Base-by-base conservation (phyloP, 176 grass and related monocot genomes). In the Zea luxurians region DNA sequence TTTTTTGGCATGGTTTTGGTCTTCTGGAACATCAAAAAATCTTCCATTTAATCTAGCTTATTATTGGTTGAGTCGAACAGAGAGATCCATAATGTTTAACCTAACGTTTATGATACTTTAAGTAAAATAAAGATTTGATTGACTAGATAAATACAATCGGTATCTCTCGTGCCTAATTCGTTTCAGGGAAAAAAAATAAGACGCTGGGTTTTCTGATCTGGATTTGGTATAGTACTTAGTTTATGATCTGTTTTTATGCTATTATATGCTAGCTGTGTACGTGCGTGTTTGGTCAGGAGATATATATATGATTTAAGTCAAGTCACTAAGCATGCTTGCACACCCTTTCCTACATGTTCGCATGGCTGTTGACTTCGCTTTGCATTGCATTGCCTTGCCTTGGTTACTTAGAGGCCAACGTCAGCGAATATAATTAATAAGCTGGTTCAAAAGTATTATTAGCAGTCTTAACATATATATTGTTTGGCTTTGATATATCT, bases 271-370 rank as follows among this genome's bases (percentile, higher is more conserved):
- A 38, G 2, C 37, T 38, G 37, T 2, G n/a, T n/a, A n/a, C n/a
- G n/a, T 27, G 27, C 27, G 27, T 27, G 38, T 40, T 40, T 40
- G 38, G 38, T 40, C 38, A 40, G 38, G 38, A 40, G 27, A 27
- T 27, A 27, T 27, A 27, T 27, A 27, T 27, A 27, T 27, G 27
- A 27, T 27, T 27, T 27, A 27, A 27, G 27, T 40, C 54, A 17
- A 16, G 71, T 78, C 43, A 66, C 6, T 21, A 13, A 47, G 6
- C 61, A 59, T 68, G 81, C 71, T 59, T 75, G 5, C 81, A 75
- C 62, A 71, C 66, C 17, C 50, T 63, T 84, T 53, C 4, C 17
- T 5, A 12, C 13, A 27, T 38, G 48, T 6, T 49, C 36, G 34
- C 60, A 48, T 77, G 34, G 70, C 54, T n/a, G 8, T 48, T 77